A percentile compares a stretch with the other conserved stretches of the same genome.
Evolutionary conservation across 2,329 filamentous ascomycete genomes (phyloP).

Genomic region (Monosporascus cannonballus): DNA sequence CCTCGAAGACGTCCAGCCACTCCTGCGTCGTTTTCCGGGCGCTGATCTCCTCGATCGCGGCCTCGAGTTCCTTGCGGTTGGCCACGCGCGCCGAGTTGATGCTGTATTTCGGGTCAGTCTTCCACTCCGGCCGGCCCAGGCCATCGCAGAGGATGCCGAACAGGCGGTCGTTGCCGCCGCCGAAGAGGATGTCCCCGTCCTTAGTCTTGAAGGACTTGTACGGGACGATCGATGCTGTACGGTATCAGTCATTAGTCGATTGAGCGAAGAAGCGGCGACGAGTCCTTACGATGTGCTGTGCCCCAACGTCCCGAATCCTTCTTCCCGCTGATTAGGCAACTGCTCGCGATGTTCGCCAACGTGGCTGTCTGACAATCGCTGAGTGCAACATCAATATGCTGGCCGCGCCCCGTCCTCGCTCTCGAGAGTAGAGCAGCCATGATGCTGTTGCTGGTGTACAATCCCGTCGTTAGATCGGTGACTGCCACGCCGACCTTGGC

Average conservation of each 20-base stretch:
- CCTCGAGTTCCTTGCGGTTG: constrained; percentile 72
- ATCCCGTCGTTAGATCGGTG: constrained; percentile 87
- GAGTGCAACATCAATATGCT: constrained; percentile 86
- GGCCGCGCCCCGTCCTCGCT: constrained; percentile 68
- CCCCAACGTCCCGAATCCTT: constrained; percentile 90
- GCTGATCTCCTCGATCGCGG: constrained; percentile 70
- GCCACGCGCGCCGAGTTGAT: constrained; percentile 59
- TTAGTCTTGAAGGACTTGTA: constrained; percentile 78
- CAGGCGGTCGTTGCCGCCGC: constrained; percentile 66
- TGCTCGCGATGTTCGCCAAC: constrained; percentile 90
- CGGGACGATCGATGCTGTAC: constrained; percentile 84
- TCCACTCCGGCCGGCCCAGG: constrained; percentile 54
- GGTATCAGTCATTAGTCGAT: constrained; percentile 3
- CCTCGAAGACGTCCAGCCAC: constrained; percentile 82
- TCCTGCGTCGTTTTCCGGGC: constrained; percentile 73
- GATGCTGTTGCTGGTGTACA: constrained; percentile 93
- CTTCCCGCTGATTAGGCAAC: constrained; percentile 79
- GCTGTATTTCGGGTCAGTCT: constrained; percentile 50
- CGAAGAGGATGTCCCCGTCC: constrained; percentile 64
- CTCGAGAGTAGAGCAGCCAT: constrained; percentile 86
- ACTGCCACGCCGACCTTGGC: constrained; percentile 98
- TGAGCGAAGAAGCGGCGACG: not conserved
- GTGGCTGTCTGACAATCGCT: constrained; percentile 95
- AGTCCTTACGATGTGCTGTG: constrained; percentile 74
- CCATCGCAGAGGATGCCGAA: constrained; percentile 60